These are phyloP conservation scores for Ustilago bromivora DNA, from an alignment of 1,284 basidiomycete species.

Conservation along the genomic window DNA sequence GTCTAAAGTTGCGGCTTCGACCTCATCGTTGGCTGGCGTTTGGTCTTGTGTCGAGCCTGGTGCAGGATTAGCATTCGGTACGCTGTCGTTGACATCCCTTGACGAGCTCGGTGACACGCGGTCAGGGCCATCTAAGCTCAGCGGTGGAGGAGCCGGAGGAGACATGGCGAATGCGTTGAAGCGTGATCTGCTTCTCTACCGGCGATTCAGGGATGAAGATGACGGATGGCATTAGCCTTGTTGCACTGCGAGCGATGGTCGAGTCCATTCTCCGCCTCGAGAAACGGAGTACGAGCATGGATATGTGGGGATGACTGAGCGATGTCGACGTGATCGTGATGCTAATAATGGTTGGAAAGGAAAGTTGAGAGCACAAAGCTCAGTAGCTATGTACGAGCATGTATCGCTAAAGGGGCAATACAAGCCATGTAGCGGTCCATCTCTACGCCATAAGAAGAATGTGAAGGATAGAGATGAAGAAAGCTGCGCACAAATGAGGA, in stretches of 20 bases:
- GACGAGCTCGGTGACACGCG: constrained; percentile 2
- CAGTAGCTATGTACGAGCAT: constrained; percentile 2
- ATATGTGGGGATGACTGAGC: not conserved
- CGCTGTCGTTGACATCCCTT: not conserved
- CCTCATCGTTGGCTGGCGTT: not conserved
- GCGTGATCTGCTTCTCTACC: not conserved
- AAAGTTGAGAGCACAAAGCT: not conserved
- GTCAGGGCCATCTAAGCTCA: constrained; percentile 4
- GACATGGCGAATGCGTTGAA: constrained; percentile 12
- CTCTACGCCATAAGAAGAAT: constrained; percentile 2
- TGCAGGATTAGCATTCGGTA: not conserved
- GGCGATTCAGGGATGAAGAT: not conserved
- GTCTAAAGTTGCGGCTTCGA: not conserved
- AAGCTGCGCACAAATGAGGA: not conserved
- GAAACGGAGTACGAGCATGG: not conserved
- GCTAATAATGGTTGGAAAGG: not conserved
- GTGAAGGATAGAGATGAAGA: constrained; percentile 4
- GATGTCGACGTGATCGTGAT: not conserved
- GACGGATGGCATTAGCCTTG: not conserved
- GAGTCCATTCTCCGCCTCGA: constrained; percentile 5
- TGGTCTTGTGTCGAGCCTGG: not conserved
- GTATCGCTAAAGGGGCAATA: not conserved
- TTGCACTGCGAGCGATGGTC: not conserved
- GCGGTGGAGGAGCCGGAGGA: constrained; percentile 13
- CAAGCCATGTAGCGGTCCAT: not conserved